A percentile compares a stretch with the other conserved stretches of the same genome.
phyloP scores from a whole-genome alignment of 495 filamentous ascomycete species.

The Tuber melanosporum region DNA sequence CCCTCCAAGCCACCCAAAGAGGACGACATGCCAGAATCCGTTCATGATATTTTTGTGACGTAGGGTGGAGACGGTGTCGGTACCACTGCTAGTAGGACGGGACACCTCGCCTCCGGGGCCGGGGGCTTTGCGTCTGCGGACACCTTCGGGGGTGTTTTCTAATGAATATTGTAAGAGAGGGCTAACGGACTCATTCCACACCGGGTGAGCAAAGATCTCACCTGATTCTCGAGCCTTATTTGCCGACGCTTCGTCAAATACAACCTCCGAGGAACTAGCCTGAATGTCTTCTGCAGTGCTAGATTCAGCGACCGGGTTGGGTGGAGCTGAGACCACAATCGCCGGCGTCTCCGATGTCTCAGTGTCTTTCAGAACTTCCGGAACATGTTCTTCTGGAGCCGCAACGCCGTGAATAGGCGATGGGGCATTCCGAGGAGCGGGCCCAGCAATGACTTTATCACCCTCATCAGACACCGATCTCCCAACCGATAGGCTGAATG shows the following conservation, averaged over 20 bases:
- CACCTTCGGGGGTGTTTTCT: conserved; percentile 40
- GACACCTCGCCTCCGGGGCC: conserved; percentile 13
- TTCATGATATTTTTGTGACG: conserved; percentile 39
- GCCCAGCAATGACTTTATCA: conserved; percentile 32
- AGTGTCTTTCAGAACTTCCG: conserved; percentile 16
- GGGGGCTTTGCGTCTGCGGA: conserved; percentile 26
- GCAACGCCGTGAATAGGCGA: conserved; percentile 23
- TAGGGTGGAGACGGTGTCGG: conserved; percentile 34
- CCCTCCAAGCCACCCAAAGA: conserved; percentile 40
- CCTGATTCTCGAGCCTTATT: conserved; percentile 33
- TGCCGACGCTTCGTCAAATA: conserved; percentile 12
- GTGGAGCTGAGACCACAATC: conserved; percentile 35
- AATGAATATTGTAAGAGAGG: conserved; percentile 42
- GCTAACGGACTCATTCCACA: conserved; percentile 41
- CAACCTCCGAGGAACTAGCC: conserved; percentile 27
- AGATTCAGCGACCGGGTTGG: conserved; percentile 18
- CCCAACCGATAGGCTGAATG: conserved; percentile 10
- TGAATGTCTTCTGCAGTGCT: conserved; percentile 34
- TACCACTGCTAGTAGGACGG: conserved; percentile 37
- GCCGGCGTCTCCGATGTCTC: conserved; percentile 27
- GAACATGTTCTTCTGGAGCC: conserved; percentile 19
- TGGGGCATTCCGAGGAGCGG: conserved; percentile 20
- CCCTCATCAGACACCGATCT: conserved; percentile 6
- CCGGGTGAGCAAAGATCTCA: conserved; percentile 42
- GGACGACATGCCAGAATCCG: conserved; percentile 40